Conservation (phyloP, 106 monocot genomes). For the Dendrobium catenatum region DNA sequence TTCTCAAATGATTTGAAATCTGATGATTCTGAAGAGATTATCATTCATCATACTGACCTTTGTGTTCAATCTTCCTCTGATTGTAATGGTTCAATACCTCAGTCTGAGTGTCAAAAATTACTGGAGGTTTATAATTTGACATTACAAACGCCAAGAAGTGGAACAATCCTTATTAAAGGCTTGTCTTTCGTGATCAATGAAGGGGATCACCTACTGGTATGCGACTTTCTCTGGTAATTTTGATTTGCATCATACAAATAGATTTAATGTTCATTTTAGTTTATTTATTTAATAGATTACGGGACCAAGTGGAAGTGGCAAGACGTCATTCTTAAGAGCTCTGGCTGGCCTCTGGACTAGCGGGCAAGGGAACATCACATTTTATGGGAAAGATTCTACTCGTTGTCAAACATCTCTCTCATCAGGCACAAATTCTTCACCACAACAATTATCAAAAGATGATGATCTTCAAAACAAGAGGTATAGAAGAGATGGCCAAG, state of each 20-base stretch:
- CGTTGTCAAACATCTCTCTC: constrained; percentile 7
- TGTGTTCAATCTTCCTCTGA: constrained; percentile 17
- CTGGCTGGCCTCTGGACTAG: constrained; percentile 86
- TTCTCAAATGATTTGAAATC: constrained; percentile 16
- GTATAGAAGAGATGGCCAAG: constrained; percentile 32
- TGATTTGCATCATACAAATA: not conserved
- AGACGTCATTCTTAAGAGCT: constrained; percentile 91
- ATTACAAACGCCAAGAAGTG: constrained; percentile 68
- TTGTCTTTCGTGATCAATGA: constrained; percentile 60
- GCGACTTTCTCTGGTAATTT: constrained; percentile 6
- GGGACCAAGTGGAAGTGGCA: constrained; percentile 97
- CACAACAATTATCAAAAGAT: constrained; percentile 12
- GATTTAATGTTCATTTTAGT: not conserved
- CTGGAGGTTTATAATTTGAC: constrained; percentile 75
- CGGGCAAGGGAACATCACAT: constrained; percentile 67
- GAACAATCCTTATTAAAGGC: constrained; percentile 56
- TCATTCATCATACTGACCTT: constrained; percentile 19
- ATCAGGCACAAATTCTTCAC: constrained; percentile 17
- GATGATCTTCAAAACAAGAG: constrained; percentile 10
- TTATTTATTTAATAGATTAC: constrained; percentile 55
- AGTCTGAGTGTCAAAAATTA: constrained; percentile 21
- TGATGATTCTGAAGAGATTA: constrained; percentile 33
- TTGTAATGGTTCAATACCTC: constrained; percentile 47
- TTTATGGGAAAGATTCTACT: constrained; percentile 28
- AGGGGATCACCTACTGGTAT: constrained; percentile 79